These are phyloP conservation scores for Chlorella variabilis DNA, from an alignment of 163 green algal genomes.

Conservation along the genomic window DNA sequence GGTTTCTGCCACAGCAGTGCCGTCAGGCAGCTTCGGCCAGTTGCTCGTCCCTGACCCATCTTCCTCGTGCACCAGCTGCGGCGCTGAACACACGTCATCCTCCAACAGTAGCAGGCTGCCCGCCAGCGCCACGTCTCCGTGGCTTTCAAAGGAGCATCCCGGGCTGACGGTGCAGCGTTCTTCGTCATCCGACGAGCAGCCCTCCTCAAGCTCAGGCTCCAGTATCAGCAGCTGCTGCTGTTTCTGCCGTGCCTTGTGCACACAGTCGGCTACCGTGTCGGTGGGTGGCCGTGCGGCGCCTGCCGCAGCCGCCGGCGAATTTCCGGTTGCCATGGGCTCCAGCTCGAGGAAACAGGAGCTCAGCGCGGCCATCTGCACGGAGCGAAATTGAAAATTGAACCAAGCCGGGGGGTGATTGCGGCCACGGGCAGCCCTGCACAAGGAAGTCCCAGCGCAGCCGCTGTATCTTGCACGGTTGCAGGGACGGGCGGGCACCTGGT, in stretches of 20 bases:
- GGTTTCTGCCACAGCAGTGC: constrained; percentile 1
- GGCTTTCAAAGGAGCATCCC: neutral
- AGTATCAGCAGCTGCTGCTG: neutral
- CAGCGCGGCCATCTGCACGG: no score
- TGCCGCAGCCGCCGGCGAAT: no score
- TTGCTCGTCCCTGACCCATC: neutral
- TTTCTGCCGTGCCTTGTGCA: neutral
- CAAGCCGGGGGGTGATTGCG: no score
- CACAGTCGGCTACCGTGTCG: neutral
- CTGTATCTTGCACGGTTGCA: no score
- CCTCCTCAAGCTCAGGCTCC: neutral
- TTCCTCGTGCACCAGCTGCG: neutral
- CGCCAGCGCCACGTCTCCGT: neutral
- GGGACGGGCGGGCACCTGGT: no score
- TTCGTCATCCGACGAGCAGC: neutral
- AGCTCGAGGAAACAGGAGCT: neutral
- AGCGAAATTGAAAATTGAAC: no score
- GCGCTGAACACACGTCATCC: constrained; percentile 11
- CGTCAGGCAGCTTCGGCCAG: neutral
- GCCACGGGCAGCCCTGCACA: no score
- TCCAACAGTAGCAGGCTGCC: constrained; percentile 2
- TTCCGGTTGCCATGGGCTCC: neutral
- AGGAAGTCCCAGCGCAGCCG: no score
- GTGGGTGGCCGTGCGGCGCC: no score
- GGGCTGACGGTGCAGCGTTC: constrained; percentile 12